Percentiles rank a stretch among this genome's conserved stretches.
phyloP scores from a whole-genome alignment of 345 rosid species.

The Gossypium turneri region DNA sequence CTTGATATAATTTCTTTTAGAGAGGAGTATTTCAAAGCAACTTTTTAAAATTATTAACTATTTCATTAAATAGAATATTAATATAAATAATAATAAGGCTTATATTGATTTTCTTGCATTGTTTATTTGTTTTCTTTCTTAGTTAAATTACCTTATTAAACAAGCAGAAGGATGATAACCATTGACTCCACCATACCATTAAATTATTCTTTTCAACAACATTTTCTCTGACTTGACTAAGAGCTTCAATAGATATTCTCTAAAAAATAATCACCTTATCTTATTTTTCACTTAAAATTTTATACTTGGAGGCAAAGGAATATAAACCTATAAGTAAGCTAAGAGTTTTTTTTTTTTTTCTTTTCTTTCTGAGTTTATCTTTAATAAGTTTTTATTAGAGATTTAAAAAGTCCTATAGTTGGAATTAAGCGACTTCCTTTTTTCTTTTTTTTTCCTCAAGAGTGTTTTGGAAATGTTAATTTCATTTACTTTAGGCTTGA shows the following conservation, averaged over 20 bases:
- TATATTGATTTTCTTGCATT: not conserved
- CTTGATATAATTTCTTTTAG: too few species aligned
- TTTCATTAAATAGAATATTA: too few species aligned
- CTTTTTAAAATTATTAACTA: too few species aligned
- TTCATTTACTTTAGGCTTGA: not conserved
- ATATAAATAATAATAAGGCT: too few species aligned
- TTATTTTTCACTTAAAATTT: not conserved
- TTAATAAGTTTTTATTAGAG: not conserved
- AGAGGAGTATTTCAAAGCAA: too few species aligned
- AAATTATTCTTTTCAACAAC: not conserved
- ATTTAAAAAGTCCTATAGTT: not conserved
- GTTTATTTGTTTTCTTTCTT: too few species aligned
- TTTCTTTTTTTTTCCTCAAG: too few species aligned
- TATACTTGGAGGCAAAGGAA: conserved; percentile 9
- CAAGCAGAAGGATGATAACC: not conserved
- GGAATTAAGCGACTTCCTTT: too few species aligned
- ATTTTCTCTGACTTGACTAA: not conserved
- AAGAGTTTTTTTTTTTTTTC: not conserved
- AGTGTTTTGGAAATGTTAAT: too few species aligned
- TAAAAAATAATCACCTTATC: not conserved
- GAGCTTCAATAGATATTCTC: not conserved
- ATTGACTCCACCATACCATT: not conserved
- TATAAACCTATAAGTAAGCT: not conserved
- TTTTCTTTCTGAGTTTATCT: not conserved
- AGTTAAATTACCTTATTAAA: too few species aligned